Base-by-base conservation (phyloP, 164 flowering plant genomes). In the Macadamia integrifolia region DNA sequence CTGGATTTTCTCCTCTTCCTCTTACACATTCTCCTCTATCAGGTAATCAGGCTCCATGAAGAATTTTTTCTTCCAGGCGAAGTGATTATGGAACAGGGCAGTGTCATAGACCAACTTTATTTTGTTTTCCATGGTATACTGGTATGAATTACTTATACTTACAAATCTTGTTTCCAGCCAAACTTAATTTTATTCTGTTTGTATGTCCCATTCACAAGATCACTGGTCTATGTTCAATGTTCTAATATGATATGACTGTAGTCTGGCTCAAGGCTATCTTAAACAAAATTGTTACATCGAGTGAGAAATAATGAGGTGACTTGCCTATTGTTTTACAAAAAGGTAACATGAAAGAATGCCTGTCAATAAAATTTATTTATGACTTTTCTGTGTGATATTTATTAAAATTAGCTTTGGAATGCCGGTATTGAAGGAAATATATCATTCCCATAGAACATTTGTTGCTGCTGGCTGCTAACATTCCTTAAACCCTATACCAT, bases 1-100 rank as follows among this genome's bases (percentile, higher is more conserved):
- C 40, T 35, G 40, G 40, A 35, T 35, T 35, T 2, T 35, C 3
- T 35, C 40, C 40, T 35, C 40, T 35, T 53, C 32, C 28, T 68
- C n/a, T 46, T 40, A 3, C 31, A n/a, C 64, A 67, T 73, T 73
- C 69, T 66, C 17, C 31, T 76, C 32, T 75, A 61, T 30, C 86
- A 91, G 98, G 94, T 82, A 62, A 85, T 79, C 64, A 86, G 79
- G 78, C 73, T 92, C 28, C 93, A 88, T 66, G 95, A 91, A 74
- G 97, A 91, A 68, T 85, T 85, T 80, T 89, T 91, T 64, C 87
- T 89, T 23, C 97, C 97, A 2, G 97, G 97, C 65, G 97, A 91
- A 79, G 86, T 89, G 66, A 85, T 89, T 59, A 76, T 91, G 84
- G 97, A 91, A 66, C 92, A 89, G 52, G 97, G 97, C 63, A 80